Evolutionary conservation across 495 filamentous ascomycete genomes (phyloP).

Genomic region (Neurospora sp.): DNA sequence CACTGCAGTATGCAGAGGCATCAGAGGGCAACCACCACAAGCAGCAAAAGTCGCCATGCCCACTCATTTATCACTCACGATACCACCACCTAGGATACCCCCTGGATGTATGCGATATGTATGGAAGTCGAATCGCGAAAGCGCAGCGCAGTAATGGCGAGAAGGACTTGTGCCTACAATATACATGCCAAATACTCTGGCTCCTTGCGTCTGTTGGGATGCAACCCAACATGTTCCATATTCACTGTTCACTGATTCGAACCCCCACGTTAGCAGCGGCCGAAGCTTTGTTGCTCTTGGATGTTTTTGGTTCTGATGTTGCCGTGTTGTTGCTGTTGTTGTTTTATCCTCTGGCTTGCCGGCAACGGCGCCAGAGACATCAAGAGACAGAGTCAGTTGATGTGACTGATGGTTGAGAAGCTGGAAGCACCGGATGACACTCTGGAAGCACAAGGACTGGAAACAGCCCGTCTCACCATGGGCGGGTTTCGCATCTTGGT

Average conservation of each 20-base stretch:
- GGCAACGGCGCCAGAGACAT: background rate
- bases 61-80: background rate
- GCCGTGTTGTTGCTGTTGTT: background rate
- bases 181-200: background rate
- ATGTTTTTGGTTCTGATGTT: background rate
- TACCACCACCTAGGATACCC: background rate
- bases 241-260: background rate
- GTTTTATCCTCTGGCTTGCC: background rate
- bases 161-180: background rate
- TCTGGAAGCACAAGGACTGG: background rate
- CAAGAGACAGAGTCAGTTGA: background rate
- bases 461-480: background rate
- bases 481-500: background rate
- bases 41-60: background rate
- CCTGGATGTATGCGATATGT: background rate
- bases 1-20: background rate
- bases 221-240: background rate
- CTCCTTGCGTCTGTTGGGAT: background rate
- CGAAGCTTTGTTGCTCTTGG: background rate
- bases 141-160: background rate
- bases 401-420: background rate
- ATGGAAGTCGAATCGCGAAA: background rate
- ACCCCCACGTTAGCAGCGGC: background rate
- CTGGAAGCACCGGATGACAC: background rate
- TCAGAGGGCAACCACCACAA: background rate